Evolutionary conservation across 2,329 filamentous ascomycete genomes (phyloP), one percentile per base, ranked within the genome.

Genomic region (Lasiodiplodia hormozganensis): DNA sequence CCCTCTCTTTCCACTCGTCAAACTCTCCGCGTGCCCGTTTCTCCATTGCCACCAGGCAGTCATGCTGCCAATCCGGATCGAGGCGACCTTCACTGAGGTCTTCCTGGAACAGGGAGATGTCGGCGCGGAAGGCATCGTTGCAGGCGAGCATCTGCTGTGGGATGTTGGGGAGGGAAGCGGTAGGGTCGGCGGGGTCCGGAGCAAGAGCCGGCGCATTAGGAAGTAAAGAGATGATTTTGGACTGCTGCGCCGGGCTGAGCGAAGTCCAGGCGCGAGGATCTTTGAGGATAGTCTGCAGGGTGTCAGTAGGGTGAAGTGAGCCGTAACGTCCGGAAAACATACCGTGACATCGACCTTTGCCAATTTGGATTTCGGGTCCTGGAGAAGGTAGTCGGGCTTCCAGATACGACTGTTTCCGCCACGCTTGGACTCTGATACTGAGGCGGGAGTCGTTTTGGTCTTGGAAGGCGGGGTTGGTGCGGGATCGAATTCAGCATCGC

Each of bases 51-150:
- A 82, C 76, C 40, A 82, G 78, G 16, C 88, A 88, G 68, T 87
- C 80, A 2, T 78, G 79, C 69, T 86, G 81, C 88, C 88, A 91
- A 62, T 82, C 81, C 11, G 85, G 84, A n/a, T 85, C 83, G 71
- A 88, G 85, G 62, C 82, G 83, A 2, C 89, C 89, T 31, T 83
- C 79, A 25, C 76, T 76, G 1, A 90, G 79, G 71, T 90, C 87
- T 3, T 83, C 74, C 73, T 88, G 84, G 74, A 87, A 90, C 62
- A 83, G 81, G 21, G 84, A 83, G 49, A 88, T 75, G 53, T 82
- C 85, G 23, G 84, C 83, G 25, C 84, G 82, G 76, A 88, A 87
- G 68, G 83, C 80, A 56, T 81, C 79, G 25, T 76, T 84, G 74
- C 62, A 71, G 7, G 71, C 56, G 21, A 65, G 72, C 38, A 76